These are phyloP conservation scores for Scortechinia acanthostroma DNA, from an alignment of 2,329 filamentous ascomycete species.

Conservation along the genomic window DNA sequence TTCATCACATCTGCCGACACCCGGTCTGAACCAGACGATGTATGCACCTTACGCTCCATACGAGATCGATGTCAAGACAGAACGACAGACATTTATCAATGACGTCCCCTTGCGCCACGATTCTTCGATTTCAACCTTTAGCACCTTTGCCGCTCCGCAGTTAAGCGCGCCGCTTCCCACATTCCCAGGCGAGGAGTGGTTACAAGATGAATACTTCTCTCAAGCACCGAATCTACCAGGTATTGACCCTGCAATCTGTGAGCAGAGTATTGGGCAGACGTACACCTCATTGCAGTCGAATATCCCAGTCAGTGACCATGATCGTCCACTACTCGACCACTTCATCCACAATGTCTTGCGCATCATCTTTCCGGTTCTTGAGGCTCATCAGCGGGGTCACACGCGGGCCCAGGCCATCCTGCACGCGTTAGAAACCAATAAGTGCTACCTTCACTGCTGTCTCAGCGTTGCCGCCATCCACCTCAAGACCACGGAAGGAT, in stretches of 20 bases:
- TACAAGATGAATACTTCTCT: constrained; percentile 48
- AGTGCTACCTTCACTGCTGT: constrained; percentile 90
- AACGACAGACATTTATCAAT: constrained; percentile 87
- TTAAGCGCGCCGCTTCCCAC: constrained; percentile 72
- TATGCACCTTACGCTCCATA: constrained; percentile 65
- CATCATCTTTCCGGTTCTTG: constrained; percentile 84
- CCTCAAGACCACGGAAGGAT: constrained; percentile 67
- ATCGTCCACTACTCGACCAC: constrained; percentile 80
- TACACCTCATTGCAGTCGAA: constrained; percentile 33
- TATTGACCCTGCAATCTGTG: constrained; percentile 54
- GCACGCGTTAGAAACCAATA: constrained; percentile 82
- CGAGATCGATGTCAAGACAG: constrained; percentile 92
- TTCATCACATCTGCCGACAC: constrained; percentile 38
- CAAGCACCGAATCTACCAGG: constrained; percentile 46
- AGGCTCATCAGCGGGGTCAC: constrained; percentile 80
- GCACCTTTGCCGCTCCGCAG: constrained; percentile 35
- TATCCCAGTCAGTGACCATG: constrained; percentile 79
- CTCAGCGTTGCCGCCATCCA: constrained; percentile 89
- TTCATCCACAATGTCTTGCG: constrained; percentile 84
- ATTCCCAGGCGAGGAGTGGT: constrained; percentile 58
- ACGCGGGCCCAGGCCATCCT: constrained; percentile 77
- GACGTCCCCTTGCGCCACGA: constrained; percentile 79
- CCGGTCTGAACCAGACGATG: constrained; percentile 54
- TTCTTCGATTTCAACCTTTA: constrained; percentile 86
- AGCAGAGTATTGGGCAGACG: constrained; percentile 74